Evolutionary conservation across 2,329 filamentous ascomycete genomes (phyloP).

Genomic region (Fusarium robinianum): DNA sequence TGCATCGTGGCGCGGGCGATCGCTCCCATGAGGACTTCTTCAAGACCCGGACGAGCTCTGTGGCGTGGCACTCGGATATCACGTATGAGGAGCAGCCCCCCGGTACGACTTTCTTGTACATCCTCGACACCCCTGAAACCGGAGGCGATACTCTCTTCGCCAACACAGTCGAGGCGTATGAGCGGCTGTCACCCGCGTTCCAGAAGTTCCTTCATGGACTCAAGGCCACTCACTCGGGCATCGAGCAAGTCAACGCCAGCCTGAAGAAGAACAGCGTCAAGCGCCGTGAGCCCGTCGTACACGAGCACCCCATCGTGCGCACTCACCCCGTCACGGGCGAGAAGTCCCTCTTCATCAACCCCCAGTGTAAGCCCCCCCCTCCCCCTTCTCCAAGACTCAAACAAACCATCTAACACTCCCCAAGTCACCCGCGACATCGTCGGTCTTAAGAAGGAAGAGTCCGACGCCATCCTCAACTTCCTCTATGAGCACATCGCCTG

Average conservation of each 20-base stretch:
- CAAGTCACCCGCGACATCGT: conserved; percentile 79
- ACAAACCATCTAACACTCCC: not conserved
- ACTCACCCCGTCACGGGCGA: conserved; percentile 84
- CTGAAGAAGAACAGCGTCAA: conserved; percentile 70
- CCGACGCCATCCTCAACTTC: conserved; percentile 74
- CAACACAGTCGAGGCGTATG: conserved; percentile 80
- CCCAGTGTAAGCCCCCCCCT: conserved; percentile 66
- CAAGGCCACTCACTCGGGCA: conserved; percentile 77
- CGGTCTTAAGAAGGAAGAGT: conserved; percentile 85
- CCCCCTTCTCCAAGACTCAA: not conserved
- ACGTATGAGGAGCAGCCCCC: conserved; percentile 88
- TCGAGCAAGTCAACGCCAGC: conserved; percentile 77
- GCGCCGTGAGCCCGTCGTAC: conserved; percentile 74
- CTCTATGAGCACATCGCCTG: conserved; percentile 60
- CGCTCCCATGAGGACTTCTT: conserved; percentile 63
- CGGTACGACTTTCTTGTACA: conserved; percentile 86
- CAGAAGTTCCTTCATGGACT: conserved; percentile 79
- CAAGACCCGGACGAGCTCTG: conserved; percentile 70
- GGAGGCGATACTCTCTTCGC: conserved; percentile 87
- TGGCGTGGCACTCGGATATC: conserved; percentile 89
- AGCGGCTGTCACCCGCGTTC: conserved; percentile 77
- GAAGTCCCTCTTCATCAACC: conserved; percentile 82
- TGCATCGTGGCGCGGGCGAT: conserved; percentile 67
- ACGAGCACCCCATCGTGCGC: conserved; percentile 76
- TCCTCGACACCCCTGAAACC: conserved; percentile 77